Percentiles rank a stretch among this genome's conserved stretches.
These are phyloP conservation scores for Phytophthora uliginosa DNA, from an alignment of 352 stramenopile genomes.

Conservation along the genomic window DNA sequence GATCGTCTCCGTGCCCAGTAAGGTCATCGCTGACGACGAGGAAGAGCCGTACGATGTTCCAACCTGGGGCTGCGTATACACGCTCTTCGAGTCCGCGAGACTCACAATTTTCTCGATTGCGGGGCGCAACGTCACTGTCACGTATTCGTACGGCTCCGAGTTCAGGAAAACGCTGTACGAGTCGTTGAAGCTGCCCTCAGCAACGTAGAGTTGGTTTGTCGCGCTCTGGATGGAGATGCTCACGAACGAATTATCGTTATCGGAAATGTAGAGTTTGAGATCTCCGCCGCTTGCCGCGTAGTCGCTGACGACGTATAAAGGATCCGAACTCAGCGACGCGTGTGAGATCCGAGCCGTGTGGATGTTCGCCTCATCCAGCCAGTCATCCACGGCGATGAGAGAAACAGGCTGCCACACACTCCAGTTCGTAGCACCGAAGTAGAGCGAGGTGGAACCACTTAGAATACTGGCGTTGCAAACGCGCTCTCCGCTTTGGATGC, in stretches of 20 bases:
- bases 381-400: constrained; percentile 72
- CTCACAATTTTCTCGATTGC: constrained; percentile 56
- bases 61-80: constrained; percentile 42
- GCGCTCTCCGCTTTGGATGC: constrained; percentile 30
- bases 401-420: constrained; percentile 67
- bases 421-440: constrained; percentile 75
- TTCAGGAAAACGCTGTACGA: constrained; percentile 71
- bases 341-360: constrained; percentile 68
- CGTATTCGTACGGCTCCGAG: constrained; percentile 74
- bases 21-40: constrained; percentile 27
- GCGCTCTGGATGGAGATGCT: constrained; percentile 60
- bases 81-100: constrained; percentile 34
- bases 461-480: constrained; percentile 74
- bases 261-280: constrained; percentile 56
- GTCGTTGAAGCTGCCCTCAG: constrained; percentile 84
- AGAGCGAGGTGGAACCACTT: constrained; percentile 40
- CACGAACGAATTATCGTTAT: constrained; percentile 75
- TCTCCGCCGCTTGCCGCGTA: constrained; percentile 40
- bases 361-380: constrained; percentile 59
- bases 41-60: constrained; percentile 26
- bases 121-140: constrained; percentile 53
- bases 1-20: constrained; percentile 17
- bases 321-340: constrained; percentile 52
- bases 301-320: constrained; percentile 48
- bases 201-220: constrained; percentile 58